Conservation (phyloP, 2,329 filamentous ascomycete species). For the Alternaria ventricosa region DNA sequence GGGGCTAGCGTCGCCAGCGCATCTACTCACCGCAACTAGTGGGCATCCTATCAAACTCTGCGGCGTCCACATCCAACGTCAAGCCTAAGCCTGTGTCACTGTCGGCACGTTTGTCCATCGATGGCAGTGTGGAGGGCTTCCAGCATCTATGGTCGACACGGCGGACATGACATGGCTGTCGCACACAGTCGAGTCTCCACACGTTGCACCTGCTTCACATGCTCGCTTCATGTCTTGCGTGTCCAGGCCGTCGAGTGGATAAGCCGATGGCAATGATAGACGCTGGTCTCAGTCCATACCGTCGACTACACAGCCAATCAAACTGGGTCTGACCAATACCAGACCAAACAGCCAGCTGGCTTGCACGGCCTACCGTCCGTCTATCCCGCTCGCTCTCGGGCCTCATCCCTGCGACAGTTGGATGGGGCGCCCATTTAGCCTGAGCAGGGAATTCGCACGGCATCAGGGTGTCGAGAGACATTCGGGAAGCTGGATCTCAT, state of each 20-base stretch:
- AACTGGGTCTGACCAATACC: conserved; percentile 28
- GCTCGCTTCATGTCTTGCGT: conserved; percentile 26
- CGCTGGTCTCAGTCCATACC: conserved; percentile 7
- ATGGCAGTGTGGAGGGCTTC: conserved; percentile 24
- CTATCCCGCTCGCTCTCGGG: conserved; percentile 40
- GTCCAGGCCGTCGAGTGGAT: conserved; percentile 18
- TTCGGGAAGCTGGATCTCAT: conserved; percentile 18
- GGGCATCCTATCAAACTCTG: conserved; percentile 37
- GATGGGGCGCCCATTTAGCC: conserved; percentile 44
- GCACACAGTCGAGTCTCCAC: conserved; percentile 48
- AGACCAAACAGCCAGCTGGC: conserved; percentile 23
- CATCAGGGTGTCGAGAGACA: conserved; percentile 17
- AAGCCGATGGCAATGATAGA: conserved; percentile 23
- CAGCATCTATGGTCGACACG: conserved; percentile 23
- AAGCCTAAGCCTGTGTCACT: conserved; percentile 42
- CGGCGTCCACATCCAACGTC: conserved; percentile 44
- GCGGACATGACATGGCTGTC: conserved; percentile 43
- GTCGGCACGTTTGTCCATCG: conserved; percentile 45
- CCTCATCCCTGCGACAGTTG: conserved; percentile 36
- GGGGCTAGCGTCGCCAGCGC: conserved; percentile 43
- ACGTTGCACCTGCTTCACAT: conserved; percentile 43
- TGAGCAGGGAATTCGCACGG: conserved; percentile 33
- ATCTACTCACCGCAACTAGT: conserved; percentile 48
- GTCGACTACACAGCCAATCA: conserved; percentile 17
- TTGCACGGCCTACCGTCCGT: conserved; percentile 47